These are phyloP conservation scores for Thoreauomyces humboldtii DNA, from an alignment of 192 early-diverging fungal genomes.

Conservation along the genomic window DNA sequence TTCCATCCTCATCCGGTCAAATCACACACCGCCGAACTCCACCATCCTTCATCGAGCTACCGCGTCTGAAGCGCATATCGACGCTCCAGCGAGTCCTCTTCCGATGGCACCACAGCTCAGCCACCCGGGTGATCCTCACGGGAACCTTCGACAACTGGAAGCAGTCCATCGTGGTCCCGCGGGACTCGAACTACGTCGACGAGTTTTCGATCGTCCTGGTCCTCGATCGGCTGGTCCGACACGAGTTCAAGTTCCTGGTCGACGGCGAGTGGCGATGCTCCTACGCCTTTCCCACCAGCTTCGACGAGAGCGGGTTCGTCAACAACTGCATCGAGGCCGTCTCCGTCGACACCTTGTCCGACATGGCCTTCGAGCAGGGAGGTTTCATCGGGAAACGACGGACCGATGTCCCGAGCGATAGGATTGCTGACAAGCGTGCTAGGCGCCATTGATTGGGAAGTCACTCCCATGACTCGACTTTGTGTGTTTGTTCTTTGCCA, in stretches of 20 bases:
- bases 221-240: conserved; percentile 5
- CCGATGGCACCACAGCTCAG: conserved; percentile 17
- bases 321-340: conserved; percentile 22
- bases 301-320: conserved; percentile 16
- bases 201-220: conserved; percentile 18
- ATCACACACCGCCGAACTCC: neutral
- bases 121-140: conserved; percentile 13
- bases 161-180: conserved; percentile 13
- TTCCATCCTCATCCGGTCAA: too few species aligned
- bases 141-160: conserved; percentile 28
- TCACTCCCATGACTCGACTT: too few species aligned
- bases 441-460: too few species aligned
- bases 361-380: neutral
- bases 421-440: neutral
- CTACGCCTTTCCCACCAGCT: conserved; percentile 1
- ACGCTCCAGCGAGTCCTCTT: conserved; percentile 17
- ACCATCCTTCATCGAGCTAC: neutral
- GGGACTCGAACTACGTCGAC: conserved; percentile 4
- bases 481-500: too few species aligned
- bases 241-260: conserved; percentile 30
- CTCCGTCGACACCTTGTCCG: neutral
- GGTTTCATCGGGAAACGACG: neutral
- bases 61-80: neutral
- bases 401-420: neutral
- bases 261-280: conserved; percentile 31